phyloP scores from a whole-genome alignment of 306 rosid genomes.

The Oemleria cerasiformis region DNA sequence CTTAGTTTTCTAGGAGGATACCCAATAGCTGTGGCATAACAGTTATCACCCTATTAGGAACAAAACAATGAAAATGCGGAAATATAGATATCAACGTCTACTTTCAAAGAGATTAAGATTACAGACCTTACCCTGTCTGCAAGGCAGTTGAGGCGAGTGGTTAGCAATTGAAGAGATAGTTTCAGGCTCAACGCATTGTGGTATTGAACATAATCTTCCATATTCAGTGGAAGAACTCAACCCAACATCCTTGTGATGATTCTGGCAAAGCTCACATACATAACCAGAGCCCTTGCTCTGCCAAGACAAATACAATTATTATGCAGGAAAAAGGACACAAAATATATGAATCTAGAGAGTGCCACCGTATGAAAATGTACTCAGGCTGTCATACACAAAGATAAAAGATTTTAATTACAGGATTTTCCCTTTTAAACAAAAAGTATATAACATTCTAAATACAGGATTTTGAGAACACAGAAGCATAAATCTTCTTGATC shows the following conservation, averaged over 20 bases:
- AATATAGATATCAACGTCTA: conserved; percentile 13
- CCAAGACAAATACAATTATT: conserved; percentile 25
- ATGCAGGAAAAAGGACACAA: conserved; percentile 12
- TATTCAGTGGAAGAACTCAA: conserved; percentile 33
- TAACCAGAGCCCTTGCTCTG: conserved; percentile 47
- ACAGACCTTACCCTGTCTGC: conserved; percentile 78
- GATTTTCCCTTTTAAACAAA: neutral
- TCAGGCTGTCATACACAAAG: neutral
- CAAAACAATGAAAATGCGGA: conserved; percentile 2
- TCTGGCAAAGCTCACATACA: conserved; percentile 80
- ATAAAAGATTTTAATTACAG: too few relatives aligned
- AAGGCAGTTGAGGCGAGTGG: conserved; percentile 35
- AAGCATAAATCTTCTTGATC: neutral
- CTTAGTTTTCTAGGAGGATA: conserved; percentile 61
- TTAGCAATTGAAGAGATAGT: conserved; percentile 31
- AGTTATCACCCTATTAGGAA: conserved; percentile 19
- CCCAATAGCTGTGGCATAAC: conserved; percentile 44
- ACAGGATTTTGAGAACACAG: neutral
- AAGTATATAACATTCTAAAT: too few relatives aligned
- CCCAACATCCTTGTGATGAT: conserved; percentile 54
- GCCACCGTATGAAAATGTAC: neutral
- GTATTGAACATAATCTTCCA: conserved; percentile 31
- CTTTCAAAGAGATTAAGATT: conserved; percentile 28
- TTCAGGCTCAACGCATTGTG: conserved; percentile 31
- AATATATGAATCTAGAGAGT: neutral